Percentiles rank a stretch among this genome's conserved stretches.
Evolutionary conservation across 768 basidiomycete species (phyloP).

Genomic region (Mycena chlorophos): DNA sequence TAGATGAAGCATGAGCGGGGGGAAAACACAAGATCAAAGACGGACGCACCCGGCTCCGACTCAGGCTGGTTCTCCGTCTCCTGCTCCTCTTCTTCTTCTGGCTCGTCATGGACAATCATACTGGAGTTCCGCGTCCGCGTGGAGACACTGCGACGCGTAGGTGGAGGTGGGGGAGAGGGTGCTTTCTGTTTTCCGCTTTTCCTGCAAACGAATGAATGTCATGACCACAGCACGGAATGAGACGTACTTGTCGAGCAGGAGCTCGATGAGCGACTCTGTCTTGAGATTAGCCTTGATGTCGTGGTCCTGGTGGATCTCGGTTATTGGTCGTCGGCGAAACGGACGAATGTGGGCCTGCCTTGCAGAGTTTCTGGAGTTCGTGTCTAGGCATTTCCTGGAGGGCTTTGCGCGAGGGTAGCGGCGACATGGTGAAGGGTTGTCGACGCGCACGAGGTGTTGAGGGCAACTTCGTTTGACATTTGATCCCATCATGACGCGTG

Average conservation of each 20-base stretch:
- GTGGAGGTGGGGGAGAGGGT: slow-evolving; percentile 31
- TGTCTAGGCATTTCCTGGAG: slow-evolving; percentile 48
- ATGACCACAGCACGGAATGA: slow-evolving; percentile 1
- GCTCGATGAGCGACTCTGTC: slow-evolving; percentile 75
- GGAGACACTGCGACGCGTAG: slow-evolving; percentile 36
- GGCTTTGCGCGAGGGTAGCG: slow-evolving; percentile 41
- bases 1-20: too few species aligned
- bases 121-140: slow-evolving; percentile 37
- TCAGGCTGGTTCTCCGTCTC: slow-evolving; percentile 25
- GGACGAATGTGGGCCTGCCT: slow-evolving; percentile 42
- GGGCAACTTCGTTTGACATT: too few species aligned
- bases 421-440: slow-evolving; percentile 34
- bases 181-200: slow-evolving; percentile 22
- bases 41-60: slow-evolving; percentile 22
- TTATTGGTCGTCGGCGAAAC: neutral
- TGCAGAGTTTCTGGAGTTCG: slow-evolving; percentile 67
- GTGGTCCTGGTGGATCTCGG: slow-evolving; percentile 54
- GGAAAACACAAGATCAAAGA: too few species aligned
- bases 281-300: slow-evolving; percentile 83
- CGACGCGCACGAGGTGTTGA: too few species aligned
- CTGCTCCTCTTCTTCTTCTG: slow-evolving; percentile 36
- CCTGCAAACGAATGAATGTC: slow-evolving; percentile 25
- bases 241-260: slow-evolving; percentile 59
- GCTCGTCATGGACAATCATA: slow-evolving; percentile 53
- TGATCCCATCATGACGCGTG: too few species aligned